A percentile compares a stretch with the other conserved stretches of the same genome.
phyloP scores from a whole-genome alignment of 2,329 filamentous ascomycete genomes.

The Calonectria crousiana region DNA sequence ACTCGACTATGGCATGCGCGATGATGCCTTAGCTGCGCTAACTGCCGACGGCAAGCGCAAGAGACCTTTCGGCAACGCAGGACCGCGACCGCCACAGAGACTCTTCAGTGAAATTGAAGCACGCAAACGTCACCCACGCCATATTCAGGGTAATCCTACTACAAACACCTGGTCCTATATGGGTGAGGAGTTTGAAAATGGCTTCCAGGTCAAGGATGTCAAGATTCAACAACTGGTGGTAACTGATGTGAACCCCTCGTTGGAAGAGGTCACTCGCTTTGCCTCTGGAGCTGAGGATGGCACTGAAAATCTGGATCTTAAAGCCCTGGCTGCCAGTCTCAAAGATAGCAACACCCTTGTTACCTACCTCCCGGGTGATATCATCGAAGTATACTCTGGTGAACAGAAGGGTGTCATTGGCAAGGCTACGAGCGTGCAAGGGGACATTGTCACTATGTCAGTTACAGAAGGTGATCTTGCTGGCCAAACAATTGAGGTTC shows the following conservation, averaged over 20 bases:
- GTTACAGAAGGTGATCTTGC: constrained; percentile 86
- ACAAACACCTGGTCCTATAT: constrained; percentile 87
- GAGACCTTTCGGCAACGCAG: constrained; percentile 69
- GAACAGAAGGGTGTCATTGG: constrained; percentile 94
- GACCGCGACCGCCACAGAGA: constrained; percentile 84
- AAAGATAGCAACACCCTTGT: constrained; percentile 86
- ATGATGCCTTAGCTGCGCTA: constrained; percentile 69
- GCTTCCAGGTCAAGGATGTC: constrained; percentile 93
- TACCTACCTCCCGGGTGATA: constrained; percentile 90
- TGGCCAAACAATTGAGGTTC: constrained; percentile 91
- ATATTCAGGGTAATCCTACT: constrained; percentile 76
- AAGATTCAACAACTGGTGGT: constrained; percentile 88
- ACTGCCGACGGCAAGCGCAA: constrained; percentile 81
- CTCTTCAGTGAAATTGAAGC: constrained; percentile 95
- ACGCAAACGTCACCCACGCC: constrained; percentile 82
- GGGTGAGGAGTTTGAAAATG: constrained; percentile 90
- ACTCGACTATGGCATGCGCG: constrained; percentile 89
- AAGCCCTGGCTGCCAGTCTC: constrained; percentile 88
- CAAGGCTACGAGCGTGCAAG: constrained; percentile 85
- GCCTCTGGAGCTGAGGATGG: constrained; percentile 90
- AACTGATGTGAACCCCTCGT: constrained; percentile 90
- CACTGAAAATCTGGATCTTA: constrained; percentile 91
- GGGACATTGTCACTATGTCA: constrained; percentile 90
- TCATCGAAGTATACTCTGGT: constrained; percentile 96
- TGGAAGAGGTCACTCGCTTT: constrained; percentile 97